Conservation (phyloP, 352 stramenopile genomes). For the Pythium scleroteichum region DNA sequence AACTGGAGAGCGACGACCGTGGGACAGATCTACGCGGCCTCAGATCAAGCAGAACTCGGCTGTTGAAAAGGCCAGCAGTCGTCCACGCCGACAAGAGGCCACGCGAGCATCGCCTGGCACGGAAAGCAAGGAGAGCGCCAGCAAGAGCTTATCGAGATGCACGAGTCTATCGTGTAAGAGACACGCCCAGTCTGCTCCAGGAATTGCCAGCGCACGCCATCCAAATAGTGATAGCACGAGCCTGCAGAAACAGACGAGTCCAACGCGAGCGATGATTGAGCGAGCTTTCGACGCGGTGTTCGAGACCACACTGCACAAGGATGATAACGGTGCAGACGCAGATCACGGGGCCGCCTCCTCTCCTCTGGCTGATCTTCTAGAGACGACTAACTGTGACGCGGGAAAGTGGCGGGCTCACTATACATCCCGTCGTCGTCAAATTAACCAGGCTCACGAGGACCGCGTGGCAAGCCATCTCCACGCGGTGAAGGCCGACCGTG, state of each 20-base stretch:
- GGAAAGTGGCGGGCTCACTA: slow-evolving; percentile 18
- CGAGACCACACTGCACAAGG: slow-evolving; percentile 6
- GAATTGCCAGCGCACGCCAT: too few relatives aligned
- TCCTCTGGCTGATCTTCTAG: neutral
- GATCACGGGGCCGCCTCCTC: neutral
- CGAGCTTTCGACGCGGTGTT: slow-evolving; percentile 53
- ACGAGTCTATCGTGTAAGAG: slow-evolving; percentile 18
- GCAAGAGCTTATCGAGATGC: slow-evolving; percentile 11
- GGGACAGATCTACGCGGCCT: slow-evolving; percentile 56
- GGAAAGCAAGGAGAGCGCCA: neutral
- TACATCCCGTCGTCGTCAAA: slow-evolving; percentile 4
- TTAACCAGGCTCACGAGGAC: slow-evolving; percentile 1
- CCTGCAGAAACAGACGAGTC: neutral
- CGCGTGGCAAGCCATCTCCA: neutral
- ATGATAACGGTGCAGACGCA: too few relatives aligned
- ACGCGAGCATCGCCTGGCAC: too few relatives aligned
- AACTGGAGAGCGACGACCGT: slow-evolving; percentile 25
- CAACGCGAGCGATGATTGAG: slow-evolving; percentile 55
- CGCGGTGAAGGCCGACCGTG: slow-evolving; percentile 34
- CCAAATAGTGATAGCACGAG: too few relatives aligned
- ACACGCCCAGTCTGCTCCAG: too few relatives aligned
- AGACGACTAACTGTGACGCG: neutral
- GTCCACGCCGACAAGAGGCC: neutral
- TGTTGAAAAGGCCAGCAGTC: neutral
- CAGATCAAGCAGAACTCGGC: slow-evolving; percentile 2